phyloP scores from a whole-genome alignment of 345 rosid genomes.

The Ricinus communis region DNA sequence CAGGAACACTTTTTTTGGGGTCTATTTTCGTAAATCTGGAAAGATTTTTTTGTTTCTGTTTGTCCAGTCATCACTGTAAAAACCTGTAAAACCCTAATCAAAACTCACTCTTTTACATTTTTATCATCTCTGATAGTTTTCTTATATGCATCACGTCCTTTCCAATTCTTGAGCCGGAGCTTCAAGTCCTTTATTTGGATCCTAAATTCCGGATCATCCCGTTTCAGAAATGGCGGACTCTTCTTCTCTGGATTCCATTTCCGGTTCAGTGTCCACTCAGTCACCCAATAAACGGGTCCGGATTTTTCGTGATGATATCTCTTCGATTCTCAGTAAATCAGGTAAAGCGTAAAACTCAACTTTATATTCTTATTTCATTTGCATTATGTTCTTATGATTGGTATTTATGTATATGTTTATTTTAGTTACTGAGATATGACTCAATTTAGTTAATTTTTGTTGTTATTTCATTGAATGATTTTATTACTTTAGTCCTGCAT shows the following conservation, averaged over 20 bases:
- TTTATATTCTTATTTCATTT: too few species aligned
- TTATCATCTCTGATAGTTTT: neutral
- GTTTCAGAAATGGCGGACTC: constrained; percentile 52
- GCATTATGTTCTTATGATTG: neutral
- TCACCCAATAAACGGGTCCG: constrained; percentile 61
- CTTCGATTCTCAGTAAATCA: constrained; percentile 42
- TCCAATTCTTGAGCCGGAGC: neutral
- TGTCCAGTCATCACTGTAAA: too few species aligned
- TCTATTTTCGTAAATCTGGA: too few species aligned
- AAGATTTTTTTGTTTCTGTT: too few species aligned
- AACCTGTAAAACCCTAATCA: constrained; percentile 17
- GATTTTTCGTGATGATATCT: constrained; percentile 70
- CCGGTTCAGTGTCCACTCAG: constrained; percentile 56
- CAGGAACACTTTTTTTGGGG: too few species aligned
- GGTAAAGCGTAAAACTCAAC: constrained; percentile 42
- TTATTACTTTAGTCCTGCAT: too few species aligned
- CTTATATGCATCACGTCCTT: neutral
- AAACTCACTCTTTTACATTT: neutral
- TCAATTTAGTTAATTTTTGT: too few species aligned
- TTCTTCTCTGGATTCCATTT: constrained; percentile 53
- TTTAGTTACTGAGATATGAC: too few species aligned
- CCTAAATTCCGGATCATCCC: constrained; percentile 27
- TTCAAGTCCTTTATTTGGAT: constrained; percentile 1
- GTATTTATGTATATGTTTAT: too few species aligned
- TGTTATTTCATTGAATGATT: too few species aligned